Evolutionary conservation across 164 flowering plant species (phyloP).

Genomic region (Cinnamomum chago): DNA sequence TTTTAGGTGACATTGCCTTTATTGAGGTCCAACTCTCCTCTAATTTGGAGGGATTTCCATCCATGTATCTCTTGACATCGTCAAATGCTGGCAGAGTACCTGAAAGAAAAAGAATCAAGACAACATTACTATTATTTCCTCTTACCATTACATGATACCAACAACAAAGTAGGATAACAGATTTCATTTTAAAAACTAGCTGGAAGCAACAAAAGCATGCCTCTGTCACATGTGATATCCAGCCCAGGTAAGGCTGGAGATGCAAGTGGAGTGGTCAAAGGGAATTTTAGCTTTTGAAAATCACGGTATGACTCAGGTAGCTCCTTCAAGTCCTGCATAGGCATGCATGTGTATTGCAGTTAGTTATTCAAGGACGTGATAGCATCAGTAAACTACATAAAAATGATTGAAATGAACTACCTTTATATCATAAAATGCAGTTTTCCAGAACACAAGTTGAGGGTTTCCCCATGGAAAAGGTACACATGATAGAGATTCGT

Average conservation of each 20-base stretch:
- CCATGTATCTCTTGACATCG: constrained; percentile 50
- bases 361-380: neutral
- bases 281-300: constrained; percentile 41
- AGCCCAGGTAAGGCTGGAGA: constrained; percentile 34
- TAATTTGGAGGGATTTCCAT: constrained; percentile 18
- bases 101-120: constrained; percentile 26
- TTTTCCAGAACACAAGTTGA: constrained; percentile 43
- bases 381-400: neutral
- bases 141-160: neutral
- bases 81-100: constrained; percentile 55
- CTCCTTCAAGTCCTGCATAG: constrained; percentile 40
- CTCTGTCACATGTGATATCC: constrained; percentile 48
- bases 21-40: constrained; percentile 37
- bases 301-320: constrained; percentile 52
- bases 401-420: constrained; percentile 24
- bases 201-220: constrained; percentile 30
- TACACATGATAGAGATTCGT: constrained; percentile 27
- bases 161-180: neutral
- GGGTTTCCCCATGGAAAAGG: constrained; percentile 26
- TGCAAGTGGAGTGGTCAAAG: constrained; percentile 39
- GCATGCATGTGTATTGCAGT: constrained; percentile 3
- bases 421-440: constrained; percentile 67
- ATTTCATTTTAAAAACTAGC: neutral
- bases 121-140: neutral
- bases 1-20: constrained; percentile 39